A percentile compares a stretch with the other conserved stretches of the same genome.
phyloP scores from a whole-genome alignment of 2,329 filamentous ascomycete species.

The Rutstroemia sp. region DNA sequence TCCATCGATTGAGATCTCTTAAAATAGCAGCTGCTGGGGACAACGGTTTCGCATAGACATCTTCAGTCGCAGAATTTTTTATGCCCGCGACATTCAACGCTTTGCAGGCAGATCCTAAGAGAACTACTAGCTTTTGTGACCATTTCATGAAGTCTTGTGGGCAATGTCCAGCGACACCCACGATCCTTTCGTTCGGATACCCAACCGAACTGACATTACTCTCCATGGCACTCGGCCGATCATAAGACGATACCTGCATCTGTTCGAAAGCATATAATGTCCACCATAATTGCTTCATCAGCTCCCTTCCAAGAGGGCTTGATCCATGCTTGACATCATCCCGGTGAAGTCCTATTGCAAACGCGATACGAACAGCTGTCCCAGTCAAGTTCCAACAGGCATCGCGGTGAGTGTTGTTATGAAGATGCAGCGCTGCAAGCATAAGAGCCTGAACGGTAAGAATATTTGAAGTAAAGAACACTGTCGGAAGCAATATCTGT shows the following conservation, averaged over 20 bases:
- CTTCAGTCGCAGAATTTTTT: slow-evolving; percentile 19
- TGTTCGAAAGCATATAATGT: slow-evolving; percentile 31
- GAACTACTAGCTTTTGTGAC: slow-evolving; percentile 30
- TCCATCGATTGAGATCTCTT: slow-evolving; percentile 34
- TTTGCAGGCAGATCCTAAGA: slow-evolving; percentile 33
- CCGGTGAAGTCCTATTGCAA: slow-evolving; percentile 37
- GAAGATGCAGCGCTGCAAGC: slow-evolving; percentile 36
- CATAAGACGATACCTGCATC: slow-evolving; percentile 37
- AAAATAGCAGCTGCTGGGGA: slow-evolving; percentile 33
- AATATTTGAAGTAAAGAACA: slow-evolving; percentile 37
- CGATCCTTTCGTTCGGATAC: slow-evolving; percentile 31
- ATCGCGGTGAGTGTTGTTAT: slow-evolving; percentile 39
- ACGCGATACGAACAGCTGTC: slow-evolving; percentile 36
- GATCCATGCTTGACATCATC: slow-evolving; percentile 31
- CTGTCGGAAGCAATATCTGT: slow-evolving; percentile 34
- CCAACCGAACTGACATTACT: slow-evolving; percentile 30
- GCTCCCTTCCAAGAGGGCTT: slow-evolving; percentile 29
- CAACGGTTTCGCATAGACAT: slow-evolving; percentile 32
- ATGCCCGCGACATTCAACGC: slow-evolving; percentile 27
- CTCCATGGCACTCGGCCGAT: slow-evolving; percentile 37
- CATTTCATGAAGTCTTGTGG: slow-evolving; percentile 34
- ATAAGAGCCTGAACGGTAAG: slow-evolving; percentile 36
- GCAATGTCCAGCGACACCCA: slow-evolving; percentile 21
- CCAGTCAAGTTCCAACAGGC: slow-evolving; percentile 37
- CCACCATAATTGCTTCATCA: slow-evolving; percentile 30